Evolutionary conservation across 1,139 yeast species (phyloP).

Genomic region (Taphrina sp.): DNA sequence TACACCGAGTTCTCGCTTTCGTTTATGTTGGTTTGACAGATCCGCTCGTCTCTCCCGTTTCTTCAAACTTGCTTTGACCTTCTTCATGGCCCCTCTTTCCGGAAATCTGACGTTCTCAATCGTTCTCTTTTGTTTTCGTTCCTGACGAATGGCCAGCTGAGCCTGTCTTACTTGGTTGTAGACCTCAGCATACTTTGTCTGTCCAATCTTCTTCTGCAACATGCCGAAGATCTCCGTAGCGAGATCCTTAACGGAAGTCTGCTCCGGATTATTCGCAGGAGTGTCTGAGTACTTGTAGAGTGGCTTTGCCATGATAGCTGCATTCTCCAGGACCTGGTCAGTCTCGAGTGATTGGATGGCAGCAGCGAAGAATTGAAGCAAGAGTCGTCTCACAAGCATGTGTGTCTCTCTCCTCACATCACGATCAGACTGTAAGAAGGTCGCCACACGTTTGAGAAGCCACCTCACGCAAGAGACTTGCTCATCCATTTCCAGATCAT

Average conservation of each 20-base stretch:
- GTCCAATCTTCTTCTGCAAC: slow-evolving; percentile 69
- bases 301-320: slow-evolving; percentile 47
- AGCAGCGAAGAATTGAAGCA: slow-evolving; percentile 55
- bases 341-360: slow-evolving; percentile 53
- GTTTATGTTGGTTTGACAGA: slow-evolving; percentile 4
- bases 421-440: slow-evolving; percentile 31
- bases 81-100: slow-evolving; percentile 72
- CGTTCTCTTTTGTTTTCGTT: slow-evolving; percentile 73
- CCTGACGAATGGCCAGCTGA: slow-evolving; percentile 64
- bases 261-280: slow-evolving; percentile 12
- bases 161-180: slow-evolving; percentile 63
- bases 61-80: slow-evolving; percentile 41
- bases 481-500: slow-evolving; percentile 40
- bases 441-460: slow-evolving; percentile 34
- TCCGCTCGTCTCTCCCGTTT: slow-evolving; percentile 30
- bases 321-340: slow-evolving; percentile 47
- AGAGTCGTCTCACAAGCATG: slow-evolving; percentile 16
- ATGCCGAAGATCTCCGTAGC: slow-evolving; percentile 68
- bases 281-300: slow-evolving; percentile 35
- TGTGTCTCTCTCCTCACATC: slow-evolving; percentile 31
- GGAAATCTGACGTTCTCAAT: slow-evolving; percentile 78
- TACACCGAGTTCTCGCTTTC: slow-evolving; percentile 5
- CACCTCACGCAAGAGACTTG: slow-evolving; percentile 25
- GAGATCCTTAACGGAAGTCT: slow-evolving; percentile 55
- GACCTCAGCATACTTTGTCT: slow-evolving; percentile 63